These are phyloP conservation scores for Vigna nakashimae DNA, from an alignment of 306 rosid genomes.

Conservation along the genomic window DNA sequence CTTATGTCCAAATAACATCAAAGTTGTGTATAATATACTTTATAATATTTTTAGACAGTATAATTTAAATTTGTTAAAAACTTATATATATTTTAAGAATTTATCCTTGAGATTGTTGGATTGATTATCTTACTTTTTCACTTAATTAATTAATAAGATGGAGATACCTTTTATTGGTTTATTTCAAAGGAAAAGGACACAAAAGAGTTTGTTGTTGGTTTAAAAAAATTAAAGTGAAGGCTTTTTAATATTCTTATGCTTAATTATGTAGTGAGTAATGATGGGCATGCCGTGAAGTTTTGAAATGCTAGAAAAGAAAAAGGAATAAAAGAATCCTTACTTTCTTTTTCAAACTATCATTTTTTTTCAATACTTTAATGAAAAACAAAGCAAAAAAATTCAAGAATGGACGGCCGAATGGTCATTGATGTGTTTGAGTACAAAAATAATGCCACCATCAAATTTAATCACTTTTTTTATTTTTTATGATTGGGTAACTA, in stretches of 20 bases:
- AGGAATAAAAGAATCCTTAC: slow-evolving; percentile 25
- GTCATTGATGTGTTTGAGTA: not conserved
- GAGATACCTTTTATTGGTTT: not conserved
- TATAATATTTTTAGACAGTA: no score
- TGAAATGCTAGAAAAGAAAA: not conserved
- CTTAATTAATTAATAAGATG: no score
- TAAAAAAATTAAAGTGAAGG: not conserved
- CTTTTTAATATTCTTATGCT: slow-evolving; percentile 12
- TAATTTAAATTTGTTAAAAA: no score
- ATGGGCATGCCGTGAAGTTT: not conserved
- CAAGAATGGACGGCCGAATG: slow-evolving; percentile 1
- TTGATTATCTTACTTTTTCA: no score
- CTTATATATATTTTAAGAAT: no score
- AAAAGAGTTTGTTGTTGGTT: not conserved
- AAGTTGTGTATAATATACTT: no score
- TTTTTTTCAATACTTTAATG: slow-evolving; percentile 1
- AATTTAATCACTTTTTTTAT: not conserved
- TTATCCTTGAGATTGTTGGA: no score
- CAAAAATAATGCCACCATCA: not conserved
- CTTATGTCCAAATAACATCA: no score
- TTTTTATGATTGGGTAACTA: not conserved
- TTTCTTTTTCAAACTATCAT: not conserved
- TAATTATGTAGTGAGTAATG: not conserved
- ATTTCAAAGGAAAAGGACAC: not conserved
- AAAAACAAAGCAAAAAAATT: not conserved